Conservation (phyloP, 163 green algal genomes). For the Coccomyxa subellipsoidea region DNA sequence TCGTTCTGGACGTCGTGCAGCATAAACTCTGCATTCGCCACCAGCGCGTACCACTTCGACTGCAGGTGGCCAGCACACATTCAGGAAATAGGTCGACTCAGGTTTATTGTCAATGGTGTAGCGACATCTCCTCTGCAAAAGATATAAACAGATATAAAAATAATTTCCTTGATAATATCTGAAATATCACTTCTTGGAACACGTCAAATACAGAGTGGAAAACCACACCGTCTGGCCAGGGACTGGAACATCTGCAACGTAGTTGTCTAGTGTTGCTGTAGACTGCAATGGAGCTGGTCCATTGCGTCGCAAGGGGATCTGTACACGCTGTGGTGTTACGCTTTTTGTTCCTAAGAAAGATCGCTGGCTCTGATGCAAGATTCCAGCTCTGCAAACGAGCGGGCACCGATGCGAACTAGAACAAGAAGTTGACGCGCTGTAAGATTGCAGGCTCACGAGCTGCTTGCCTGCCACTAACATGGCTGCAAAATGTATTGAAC, state of each 20-base stretch:
- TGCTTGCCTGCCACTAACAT: background rate
- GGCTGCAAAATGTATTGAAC: background rate
- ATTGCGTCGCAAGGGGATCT: background rate
- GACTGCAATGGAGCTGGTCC: background rate
- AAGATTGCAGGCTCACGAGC: background rate
- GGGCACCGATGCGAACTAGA: background rate
- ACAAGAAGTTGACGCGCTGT: background rate
- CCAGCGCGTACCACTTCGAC: conserved; percentile 70
- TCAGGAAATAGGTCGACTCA: too few relatives aligned
- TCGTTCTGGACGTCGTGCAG: conserved; percentile 95
- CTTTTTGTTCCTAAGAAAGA: background rate
- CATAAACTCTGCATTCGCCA: conserved; percentile 89
- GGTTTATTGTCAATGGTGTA: too few relatives aligned
- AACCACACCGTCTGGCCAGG: background rate
- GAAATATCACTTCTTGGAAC: too few relatives aligned
- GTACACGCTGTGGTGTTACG: background rate
- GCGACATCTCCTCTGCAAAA: background rate
- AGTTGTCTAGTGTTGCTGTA: conserved; percentile 7
- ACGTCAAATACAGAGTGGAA: background rate
- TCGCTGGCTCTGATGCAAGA: background rate
- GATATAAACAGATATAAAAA: background rate
- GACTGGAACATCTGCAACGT: conserved; percentile 2
- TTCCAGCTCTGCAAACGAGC: background rate
- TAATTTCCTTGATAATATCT: background rate
- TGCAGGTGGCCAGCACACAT: conserved; percentile 10